phyloP scores from a whole-genome alignment of 192 early-diverging fungal species.

The Coemansia sp. region DNA sequence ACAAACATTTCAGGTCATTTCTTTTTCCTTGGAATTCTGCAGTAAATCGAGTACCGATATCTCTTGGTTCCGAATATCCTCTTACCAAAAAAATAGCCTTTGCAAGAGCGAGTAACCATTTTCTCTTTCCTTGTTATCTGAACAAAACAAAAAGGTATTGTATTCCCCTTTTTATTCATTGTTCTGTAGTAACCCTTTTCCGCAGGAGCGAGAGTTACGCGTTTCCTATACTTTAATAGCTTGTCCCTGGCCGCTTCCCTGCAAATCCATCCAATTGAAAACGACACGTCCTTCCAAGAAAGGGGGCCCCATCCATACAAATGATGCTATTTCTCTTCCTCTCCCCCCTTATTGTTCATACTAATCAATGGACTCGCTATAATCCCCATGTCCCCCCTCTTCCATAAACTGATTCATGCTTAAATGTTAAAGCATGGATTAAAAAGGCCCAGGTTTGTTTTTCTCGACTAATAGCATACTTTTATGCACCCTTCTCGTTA shows the following conservation, averaged over 20 bases:
- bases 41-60: not conserved
- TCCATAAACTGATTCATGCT: not conserved
- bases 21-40: not conserved
- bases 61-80: not conserved
- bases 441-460: not conserved
- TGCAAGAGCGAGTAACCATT: not conserved
- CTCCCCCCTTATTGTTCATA: not conserved
- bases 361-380: not conserved
- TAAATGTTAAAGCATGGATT: not conserved
- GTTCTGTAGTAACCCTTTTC: not conserved
- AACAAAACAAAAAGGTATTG: not conserved
- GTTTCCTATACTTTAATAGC: not conserved
- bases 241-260: not conserved
- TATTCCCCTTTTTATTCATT: not conserved
- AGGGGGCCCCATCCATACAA: not conserved
- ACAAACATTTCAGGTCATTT: conserved; percentile 6
- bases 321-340: not conserved
- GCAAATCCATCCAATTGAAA: not conserved
- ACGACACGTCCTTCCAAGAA: not conserved
- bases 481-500: not conserved
- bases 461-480: conserved; percentile 3
- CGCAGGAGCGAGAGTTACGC: not conserved
- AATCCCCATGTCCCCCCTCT: not conserved
- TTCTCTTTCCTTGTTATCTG: not conserved
- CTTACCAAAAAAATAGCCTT: no score